Evolutionary conservation across 1,139 yeast species (phyloP).

Genomic region (Magnusiomyces paraingens): DNA sequence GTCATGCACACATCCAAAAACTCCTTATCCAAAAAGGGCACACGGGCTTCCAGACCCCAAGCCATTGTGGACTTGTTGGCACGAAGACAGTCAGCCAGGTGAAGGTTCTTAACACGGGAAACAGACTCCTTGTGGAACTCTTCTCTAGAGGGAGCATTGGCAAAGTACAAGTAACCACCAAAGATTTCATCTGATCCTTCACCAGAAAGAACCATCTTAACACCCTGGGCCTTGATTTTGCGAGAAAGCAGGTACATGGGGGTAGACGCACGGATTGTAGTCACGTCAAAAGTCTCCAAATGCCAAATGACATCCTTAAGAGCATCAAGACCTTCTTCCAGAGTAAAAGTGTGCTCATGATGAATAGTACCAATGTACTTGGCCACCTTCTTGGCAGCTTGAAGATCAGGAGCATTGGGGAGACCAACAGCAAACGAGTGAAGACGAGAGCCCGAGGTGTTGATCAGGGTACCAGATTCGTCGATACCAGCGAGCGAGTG

Average conservation of each 20-base stretch:
- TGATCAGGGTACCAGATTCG: slow-evolving; percentile 68
- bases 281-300: slow-evolving; percentile 95
- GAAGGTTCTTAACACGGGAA: slow-evolving; percentile 92
- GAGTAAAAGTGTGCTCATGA: slow-evolving; percentile 95
- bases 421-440: slow-evolving; percentile 97
- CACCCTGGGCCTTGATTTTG: slow-evolving; percentile 98
- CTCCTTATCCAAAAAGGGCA: slow-evolving; percentile 93
- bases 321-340: slow-evolving; percentile 95
- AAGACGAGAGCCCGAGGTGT: slow-evolving; percentile 74
- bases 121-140: slow-evolving; percentile 97
- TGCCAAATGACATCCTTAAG: slow-evolving; percentile 90
- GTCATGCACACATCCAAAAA: slow-evolving; percentile 91
- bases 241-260: slow-evolving; percentile 96
- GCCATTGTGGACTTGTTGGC: slow-evolving; percentile 99
- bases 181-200: slow-evolving; percentile 99
- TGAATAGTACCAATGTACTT: slow-evolving; percentile 87
- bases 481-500: slow-evolving; percentile 85
- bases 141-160: slow-evolving; percentile 85
- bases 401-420: slow-evolving; percentile 95
- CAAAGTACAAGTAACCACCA: slow-evolving; percentile 97
- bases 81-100: slow-evolving; percentile 93
- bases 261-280: slow-evolving; percentile 97
- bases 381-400: slow-evolving; percentile 96
- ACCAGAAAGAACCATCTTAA: slow-evolving; percentile 97
- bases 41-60: slow-evolving; percentile 99